Conservation (phyloP, 139 green algal species). For the Chlorella sorokiniana region DNA sequence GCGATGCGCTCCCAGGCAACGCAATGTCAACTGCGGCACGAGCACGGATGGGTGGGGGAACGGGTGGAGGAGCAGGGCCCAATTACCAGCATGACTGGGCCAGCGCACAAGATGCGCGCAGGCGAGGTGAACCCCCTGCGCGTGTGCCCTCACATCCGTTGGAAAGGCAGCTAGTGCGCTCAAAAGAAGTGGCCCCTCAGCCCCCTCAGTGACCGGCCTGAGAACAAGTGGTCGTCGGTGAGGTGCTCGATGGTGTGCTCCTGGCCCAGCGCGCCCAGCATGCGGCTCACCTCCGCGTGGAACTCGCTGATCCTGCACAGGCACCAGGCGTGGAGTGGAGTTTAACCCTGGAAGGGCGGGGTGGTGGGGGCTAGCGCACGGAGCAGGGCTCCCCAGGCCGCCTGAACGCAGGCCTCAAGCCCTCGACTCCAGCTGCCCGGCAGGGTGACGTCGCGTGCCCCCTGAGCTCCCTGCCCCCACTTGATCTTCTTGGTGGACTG, state of each 20-base stretch:
- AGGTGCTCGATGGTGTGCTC: conserved; percentile 55
- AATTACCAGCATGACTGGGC: neutral
- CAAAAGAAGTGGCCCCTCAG: too few species aligned
- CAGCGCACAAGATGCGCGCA: too few species aligned
- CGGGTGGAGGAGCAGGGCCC: neutral
- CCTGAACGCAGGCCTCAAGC: neutral
- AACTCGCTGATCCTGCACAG: conserved; percentile 41
- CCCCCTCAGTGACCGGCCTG: neutral
- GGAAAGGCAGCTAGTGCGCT: too few species aligned
- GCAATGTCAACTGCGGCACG: conserved; percentile 53
- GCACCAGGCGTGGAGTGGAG: too few species aligned
- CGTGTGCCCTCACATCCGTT: too few species aligned
- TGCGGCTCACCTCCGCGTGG: conserved; percentile 51
- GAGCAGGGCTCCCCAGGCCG: too few species aligned
- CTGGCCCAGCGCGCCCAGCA: conserved; percentile 41
- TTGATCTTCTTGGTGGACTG: conserved; percentile 18
- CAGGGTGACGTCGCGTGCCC: neutral
- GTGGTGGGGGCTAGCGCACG: too few species aligned
- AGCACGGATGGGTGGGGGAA: neutral
- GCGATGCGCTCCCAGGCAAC: conserved; percentile 45
- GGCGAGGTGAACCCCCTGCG: too few species aligned
- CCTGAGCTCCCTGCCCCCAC: neutral
- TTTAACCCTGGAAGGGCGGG: neutral
- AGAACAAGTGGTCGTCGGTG: conserved; percentile 54
- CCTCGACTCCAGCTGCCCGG: too few species aligned